These are phyloP conservation scores for Tolypocladium tropicale DNA, from an alignment of 2,329 filamentous ascomycete species.

Conservation along the genomic window DNA sequence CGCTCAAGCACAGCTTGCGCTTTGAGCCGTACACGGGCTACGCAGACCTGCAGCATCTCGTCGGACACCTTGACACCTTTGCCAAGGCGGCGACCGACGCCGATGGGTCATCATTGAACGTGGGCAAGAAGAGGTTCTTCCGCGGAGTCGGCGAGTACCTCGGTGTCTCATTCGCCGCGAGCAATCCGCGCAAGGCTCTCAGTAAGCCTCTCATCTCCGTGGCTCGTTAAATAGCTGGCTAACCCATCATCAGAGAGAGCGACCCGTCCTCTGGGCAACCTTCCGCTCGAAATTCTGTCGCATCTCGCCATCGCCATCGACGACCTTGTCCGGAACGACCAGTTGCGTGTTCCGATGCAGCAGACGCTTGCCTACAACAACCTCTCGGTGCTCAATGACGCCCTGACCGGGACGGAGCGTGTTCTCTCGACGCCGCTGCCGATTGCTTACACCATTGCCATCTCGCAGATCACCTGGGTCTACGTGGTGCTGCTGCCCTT, in stretches of 20 bases:
- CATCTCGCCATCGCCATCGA: constrained; percentile 61
- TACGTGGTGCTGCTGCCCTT: constrained; percentile 76
- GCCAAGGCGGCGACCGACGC: constrained; percentile 43
- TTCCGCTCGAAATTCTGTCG: constrained; percentile 72
- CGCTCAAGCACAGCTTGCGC: constrained; percentile 73
- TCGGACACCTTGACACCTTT: constrained; percentile 66
- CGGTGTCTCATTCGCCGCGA: constrained; percentile 64
- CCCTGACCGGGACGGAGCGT: constrained; percentile 62
- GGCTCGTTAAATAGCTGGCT: not conserved
- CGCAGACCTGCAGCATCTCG: constrained; percentile 58
- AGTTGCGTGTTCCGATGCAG: constrained; percentile 45
- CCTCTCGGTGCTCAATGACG: constrained; percentile 58
- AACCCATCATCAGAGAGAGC: constrained; percentile 30
- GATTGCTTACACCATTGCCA: constrained; percentile 73
- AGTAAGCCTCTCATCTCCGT: not conserved
- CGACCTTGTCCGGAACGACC: constrained; percentile 43
- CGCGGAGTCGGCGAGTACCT: constrained; percentile 63
- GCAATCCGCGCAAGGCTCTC: constrained; percentile 67
- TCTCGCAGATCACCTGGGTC: constrained; percentile 77
- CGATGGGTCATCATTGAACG: constrained; percentile 20
- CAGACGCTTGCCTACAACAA: constrained; percentile 52
- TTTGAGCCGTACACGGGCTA: constrained; percentile 77
- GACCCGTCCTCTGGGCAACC: constrained; percentile 63
- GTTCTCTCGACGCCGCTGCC: constrained; percentile 76
- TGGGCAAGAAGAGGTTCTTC: constrained; percentile 39